phyloP scores from a whole-genome alignment of 2,329 filamentous ascomycete genomes.

The Dactylella cylindrospora region DNA sequence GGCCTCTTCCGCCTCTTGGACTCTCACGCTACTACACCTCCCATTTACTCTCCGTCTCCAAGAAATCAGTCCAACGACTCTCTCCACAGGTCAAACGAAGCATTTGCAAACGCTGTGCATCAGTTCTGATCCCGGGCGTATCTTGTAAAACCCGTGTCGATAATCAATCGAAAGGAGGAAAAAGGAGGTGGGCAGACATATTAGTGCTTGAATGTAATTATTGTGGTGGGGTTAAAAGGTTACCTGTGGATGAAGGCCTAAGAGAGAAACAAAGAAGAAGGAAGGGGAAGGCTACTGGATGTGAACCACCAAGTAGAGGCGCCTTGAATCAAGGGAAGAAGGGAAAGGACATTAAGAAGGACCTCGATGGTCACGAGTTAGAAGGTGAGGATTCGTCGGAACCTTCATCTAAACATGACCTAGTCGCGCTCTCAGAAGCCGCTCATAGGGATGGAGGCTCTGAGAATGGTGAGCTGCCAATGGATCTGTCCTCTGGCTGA shows the following conservation, averaged over 20 bases:
- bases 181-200: conserved; percentile 24
- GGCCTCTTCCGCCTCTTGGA: conserved; percentile 6
- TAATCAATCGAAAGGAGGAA: conserved; percentile 27
- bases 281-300: too few relatives aligned
- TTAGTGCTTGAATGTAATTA: conserved; percentile 19
- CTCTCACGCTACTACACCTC: conserved; percentile 36
- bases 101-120: conserved; percentile 32
- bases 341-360: too few relatives aligned
- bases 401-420: too few relatives aligned
- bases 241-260: conserved; percentile 11
- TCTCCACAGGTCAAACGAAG: conserved; percentile 22
- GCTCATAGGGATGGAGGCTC: too few relatives aligned
- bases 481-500: too few relatives aligned
- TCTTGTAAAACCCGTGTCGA: conserved; percentile 24
- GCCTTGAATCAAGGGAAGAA: too few relatives aligned
- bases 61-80: conserved; percentile 32
- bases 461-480: too few relatives aligned
- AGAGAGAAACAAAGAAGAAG: conserved; percentile 1
- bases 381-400: too few relatives aligned
- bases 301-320: too few relatives aligned
- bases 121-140: conserved; percentile 17
- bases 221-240: conserved; percentile 18
- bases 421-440: too few relatives aligned
- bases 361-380: too few relatives aligned
- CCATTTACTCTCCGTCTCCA: conserved; percentile 31